Evolutionary conservation across 495 filamentous ascomycete genomes (phyloP).

Genomic region (Bathelium albidoporum): DNA sequence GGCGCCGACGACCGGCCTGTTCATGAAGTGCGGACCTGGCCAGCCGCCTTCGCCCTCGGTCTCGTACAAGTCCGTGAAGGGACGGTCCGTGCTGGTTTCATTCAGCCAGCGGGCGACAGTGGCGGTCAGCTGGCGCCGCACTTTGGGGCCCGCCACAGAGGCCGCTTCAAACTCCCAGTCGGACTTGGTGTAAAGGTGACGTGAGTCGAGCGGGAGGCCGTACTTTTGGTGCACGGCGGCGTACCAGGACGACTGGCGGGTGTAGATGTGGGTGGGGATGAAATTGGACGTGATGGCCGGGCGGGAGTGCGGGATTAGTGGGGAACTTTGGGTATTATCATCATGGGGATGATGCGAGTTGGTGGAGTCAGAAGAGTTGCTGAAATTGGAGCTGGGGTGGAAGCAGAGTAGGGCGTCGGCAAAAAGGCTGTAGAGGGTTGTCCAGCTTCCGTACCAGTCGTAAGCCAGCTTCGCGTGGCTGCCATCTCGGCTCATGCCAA

Average conservation of each 20-base stretch:
- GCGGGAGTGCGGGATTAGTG: constrained; percentile 1
- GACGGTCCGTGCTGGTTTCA: constrained; percentile 30
- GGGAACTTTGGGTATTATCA: constrained; percentile 8
- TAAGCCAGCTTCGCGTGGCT: constrained; percentile 86
- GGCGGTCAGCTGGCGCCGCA: constrained; percentile 27
- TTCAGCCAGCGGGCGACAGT: constrained; percentile 33
- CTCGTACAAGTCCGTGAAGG: constrained; percentile 33
- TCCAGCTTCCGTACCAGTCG: constrained; percentile 92
- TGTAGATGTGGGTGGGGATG: constrained; percentile 34
- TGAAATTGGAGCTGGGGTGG: constrained; percentile 25
- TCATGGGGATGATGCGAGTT: neutral
- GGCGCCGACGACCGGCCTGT: constrained; percentile 34
- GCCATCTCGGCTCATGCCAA: constrained; percentile 68
- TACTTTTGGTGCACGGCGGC: constrained; percentile 31
- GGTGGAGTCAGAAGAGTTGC: neutral
- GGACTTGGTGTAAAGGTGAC: constrained; percentile 36
- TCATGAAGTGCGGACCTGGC: constrained; percentile 29
- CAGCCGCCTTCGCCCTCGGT: constrained; percentile 34
- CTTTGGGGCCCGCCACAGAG: constrained; percentile 24
- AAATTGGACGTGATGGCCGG: constrained; percentile 22
- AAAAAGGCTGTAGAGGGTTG: constrained; percentile 47
- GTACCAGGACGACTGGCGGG: constrained; percentile 31
- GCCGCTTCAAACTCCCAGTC: constrained; percentile 37
- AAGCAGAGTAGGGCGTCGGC: constrained; percentile 35
- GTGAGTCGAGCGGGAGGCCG: constrained; percentile 35